Percentiles rank a stretch among this genome's conserved stretches.
Conservation (phyloP, 1,139 yeast species). For the Taiozyma sp. region DNA sequence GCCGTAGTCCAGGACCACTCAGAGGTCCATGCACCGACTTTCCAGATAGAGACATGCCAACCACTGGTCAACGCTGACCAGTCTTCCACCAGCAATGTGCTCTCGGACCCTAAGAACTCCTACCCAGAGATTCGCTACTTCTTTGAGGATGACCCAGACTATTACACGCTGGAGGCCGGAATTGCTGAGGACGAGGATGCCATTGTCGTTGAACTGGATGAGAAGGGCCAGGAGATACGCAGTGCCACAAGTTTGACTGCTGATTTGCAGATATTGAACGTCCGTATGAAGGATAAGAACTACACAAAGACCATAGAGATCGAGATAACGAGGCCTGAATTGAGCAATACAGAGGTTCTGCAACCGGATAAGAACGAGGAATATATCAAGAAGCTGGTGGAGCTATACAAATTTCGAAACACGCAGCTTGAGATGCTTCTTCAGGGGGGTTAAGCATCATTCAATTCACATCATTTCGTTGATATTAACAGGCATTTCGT, state of each 20-base stretch:
- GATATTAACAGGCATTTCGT: constrained; percentile 84
- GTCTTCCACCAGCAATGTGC: constrained; percentile 1
- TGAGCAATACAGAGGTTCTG: constrained; percentile 22
- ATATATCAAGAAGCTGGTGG: constrained; percentile 26
- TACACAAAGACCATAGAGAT: constrained; percentile 25
- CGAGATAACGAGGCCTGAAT: constrained; percentile 26
- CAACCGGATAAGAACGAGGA: constrained; percentile 23
- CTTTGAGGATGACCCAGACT: constrained; percentile 26
- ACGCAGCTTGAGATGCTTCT: constrained; percentile 28
- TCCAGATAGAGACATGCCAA: not conserved
- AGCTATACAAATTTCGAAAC: constrained; percentile 33
- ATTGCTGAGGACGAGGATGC: constrained; percentile 27
- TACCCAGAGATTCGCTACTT: constrained; percentile 24
- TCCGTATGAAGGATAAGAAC: constrained; percentile 18
- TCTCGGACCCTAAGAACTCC: constrained; percentile 7
- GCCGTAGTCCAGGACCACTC: constrained; percentile 15
- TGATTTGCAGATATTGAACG: constrained; percentile 24
- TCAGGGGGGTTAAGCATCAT: not conserved
- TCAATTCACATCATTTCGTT: constrained; percentile 30
- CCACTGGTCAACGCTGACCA: constrained; percentile 4
- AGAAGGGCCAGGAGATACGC: constrained; percentile 19
- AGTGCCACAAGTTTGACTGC: constrained; percentile 27
- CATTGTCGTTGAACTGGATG: constrained; percentile 28
- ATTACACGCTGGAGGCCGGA: constrained; percentile 11
- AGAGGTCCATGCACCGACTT: constrained; percentile 1